Evolutionary conservation across 345 rosid species (phyloP).

Genomic region (Angophora floribunda): DNA sequence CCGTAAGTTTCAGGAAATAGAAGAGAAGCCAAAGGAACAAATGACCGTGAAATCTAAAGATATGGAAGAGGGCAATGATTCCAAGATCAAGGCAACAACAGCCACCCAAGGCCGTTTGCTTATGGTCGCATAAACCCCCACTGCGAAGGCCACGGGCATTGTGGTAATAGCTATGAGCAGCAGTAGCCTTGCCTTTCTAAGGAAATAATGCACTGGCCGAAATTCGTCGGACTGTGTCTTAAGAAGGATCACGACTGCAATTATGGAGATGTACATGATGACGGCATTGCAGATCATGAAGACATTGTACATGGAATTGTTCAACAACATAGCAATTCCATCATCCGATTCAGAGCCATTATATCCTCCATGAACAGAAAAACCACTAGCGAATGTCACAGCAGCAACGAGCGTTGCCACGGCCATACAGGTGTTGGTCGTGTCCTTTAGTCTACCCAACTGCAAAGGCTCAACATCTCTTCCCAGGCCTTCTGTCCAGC

Average conservation of each 20-base stretch:
- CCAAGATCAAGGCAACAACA: no score
- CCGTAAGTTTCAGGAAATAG: no score
- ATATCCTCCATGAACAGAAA: background rate
- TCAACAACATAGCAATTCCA: background rate
- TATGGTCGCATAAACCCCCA: no score
- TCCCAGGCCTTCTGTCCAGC: no score
- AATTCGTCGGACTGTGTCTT: no score
- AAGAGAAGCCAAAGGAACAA: no score
- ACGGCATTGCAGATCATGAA: background rate
- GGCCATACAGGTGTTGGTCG: background rate
- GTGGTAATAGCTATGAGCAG: no score
- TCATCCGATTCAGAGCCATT: background rate
- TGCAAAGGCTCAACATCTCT: no score
- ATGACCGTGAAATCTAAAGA: no score
- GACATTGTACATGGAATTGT: background rate
- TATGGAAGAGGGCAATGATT: no score
- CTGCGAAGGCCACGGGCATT: no score
- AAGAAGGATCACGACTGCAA: background rate
- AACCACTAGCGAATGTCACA: background rate
- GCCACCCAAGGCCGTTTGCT: no score
- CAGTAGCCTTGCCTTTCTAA: background rate
- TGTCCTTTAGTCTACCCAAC: background rate
- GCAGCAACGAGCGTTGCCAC: background rate
- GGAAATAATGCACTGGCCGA: background rate
- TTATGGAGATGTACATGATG: background rate